These are phyloP conservation scores for Fimicolochytrium jonesii DNA, from an alignment of 192 early-diverging fungal genomes.

Conservation along the genomic window DNA sequence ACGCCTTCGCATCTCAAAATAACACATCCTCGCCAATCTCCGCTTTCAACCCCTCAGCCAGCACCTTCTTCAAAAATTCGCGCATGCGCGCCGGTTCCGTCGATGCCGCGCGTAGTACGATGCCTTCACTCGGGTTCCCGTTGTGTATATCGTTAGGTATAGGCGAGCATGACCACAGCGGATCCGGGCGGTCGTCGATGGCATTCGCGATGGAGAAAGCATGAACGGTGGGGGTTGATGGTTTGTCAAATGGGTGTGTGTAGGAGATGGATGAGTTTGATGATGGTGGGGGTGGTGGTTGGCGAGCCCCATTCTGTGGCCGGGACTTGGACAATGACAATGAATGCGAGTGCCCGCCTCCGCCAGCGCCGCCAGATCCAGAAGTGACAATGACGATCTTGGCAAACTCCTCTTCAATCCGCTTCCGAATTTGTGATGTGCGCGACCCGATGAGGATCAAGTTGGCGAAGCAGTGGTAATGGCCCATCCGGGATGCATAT, in stretches of 20 bases:
- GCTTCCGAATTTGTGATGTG: neutral
- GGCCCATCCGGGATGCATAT: constrained; percentile 48
- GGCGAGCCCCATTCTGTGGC: too few relatives aligned
- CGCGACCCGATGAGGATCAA: constrained; percentile 55
- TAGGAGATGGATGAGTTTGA: too few relatives aligned
- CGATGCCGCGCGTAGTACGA: constrained; percentile 17
- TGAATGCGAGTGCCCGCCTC: too few relatives aligned
- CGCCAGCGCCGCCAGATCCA: constrained; percentile 9
- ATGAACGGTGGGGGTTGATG: neutral
- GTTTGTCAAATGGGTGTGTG: too few relatives aligned
- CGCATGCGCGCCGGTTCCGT: constrained; percentile 22
- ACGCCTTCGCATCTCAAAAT: too few relatives aligned
- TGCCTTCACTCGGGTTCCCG: neutral
- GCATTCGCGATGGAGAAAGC: neutral
- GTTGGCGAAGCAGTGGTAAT: constrained; percentile 60
- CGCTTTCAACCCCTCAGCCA: neutral
- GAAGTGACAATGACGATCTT: constrained; percentile 9
- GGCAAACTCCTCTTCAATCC: constrained; percentile 1
- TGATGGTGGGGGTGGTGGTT: too few relatives aligned
- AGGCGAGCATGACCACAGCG: constrained; percentile 15
- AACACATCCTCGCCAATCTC: constrained; percentile 20
- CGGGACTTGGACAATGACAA: too few relatives aligned
- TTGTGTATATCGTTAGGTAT: neutral
- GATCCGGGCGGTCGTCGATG: neutral
- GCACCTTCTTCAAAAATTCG: constrained; percentile 2